Conservation (phyloP, 495 filamentous ascomycete genomes). For the Talaromyces liani region DNA sequence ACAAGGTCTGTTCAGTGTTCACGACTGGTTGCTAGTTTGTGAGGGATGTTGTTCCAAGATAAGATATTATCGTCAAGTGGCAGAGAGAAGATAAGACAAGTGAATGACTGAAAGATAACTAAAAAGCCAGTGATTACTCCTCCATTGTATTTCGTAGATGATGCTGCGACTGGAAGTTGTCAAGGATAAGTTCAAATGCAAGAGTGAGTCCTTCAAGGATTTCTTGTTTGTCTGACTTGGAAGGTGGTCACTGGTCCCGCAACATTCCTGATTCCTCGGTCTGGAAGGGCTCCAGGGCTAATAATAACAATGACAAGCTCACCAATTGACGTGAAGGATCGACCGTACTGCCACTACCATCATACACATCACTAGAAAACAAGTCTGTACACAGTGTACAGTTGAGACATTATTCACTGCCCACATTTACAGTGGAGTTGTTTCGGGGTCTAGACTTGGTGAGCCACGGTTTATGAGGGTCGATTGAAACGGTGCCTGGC, state of each 20-base stretch:
- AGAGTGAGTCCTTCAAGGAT: not conserved
- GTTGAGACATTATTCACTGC: not conserved
- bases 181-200: not conserved
- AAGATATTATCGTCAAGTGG: not conserved
- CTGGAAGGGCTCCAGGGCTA: not conserved
- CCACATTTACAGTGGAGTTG: not conserved
- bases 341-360: not conserved
- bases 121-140: not conserved
- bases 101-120: not conserved
- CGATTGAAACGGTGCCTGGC: not conserved
- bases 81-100: not conserved
- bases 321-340: not conserved
- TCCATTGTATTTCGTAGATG: not conserved
- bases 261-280: slow-evolving; percentile 6
- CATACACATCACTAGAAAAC: not conserved
- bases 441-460: not conserved
- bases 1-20: not conserved
- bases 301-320: not conserved
- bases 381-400: not conserved
- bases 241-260: slow-evolving; percentile 1
- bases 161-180: not conserved
- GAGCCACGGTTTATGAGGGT: not conserved
- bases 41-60: not conserved
- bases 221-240: not conserved
- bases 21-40: not conserved